Base-by-base conservation (phyloP, 768 basidiomycete species). In the Mycena indigotica region DNA sequence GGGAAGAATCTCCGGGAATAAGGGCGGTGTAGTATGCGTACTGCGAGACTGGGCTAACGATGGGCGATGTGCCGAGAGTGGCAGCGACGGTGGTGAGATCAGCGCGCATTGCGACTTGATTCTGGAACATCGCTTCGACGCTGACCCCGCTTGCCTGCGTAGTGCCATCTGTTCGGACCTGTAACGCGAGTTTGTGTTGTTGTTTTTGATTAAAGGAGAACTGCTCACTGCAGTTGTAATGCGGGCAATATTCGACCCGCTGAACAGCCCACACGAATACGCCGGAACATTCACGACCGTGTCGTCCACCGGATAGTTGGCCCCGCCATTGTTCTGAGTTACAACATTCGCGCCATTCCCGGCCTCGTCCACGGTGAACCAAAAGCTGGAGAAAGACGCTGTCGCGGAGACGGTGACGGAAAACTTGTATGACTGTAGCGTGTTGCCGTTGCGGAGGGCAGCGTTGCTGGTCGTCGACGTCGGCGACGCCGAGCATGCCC, bases 281-380 rank as follows among this genome's bases (percentile, higher is more conserved):
- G 50, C 51, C 21, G 57, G 57, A 5, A 53, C 57, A 26, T 52
- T 52, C 30, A 24, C 32, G 45, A 58, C 26, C 5, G 51, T 38
- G 41, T 58, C 57, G n/a, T 58, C 57, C 1, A 58, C 52, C 3
- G 57, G 57, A 49, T 58, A 58, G 26, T 58, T 58, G 10, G 38
- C 57, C 4, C 57, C 57, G 45, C 57, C 57, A 19, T 58, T 58
- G 45, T 58, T 58, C 29, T 58, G 51, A 1, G 57, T 58, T 5
- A 46, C 48, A 10, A 58, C 45, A n/a, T 23, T 58, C 4, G 24
- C 51, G 12, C 57, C 57, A 24, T 52, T 38, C 13, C 57, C 57
- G 24, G 48, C 50, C 26, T 58, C 57, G 35, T 58, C 57, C 10
- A 58, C 57, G 15, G 57, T 58, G 45, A 58, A 58, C 57, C 57